A percentile compares a stretch with the other conserved stretches of the same genome.
phyloP scores from a whole-genome alignment of 2,329 filamentous ascomycete species.

The Periconia sp. region DNA sequence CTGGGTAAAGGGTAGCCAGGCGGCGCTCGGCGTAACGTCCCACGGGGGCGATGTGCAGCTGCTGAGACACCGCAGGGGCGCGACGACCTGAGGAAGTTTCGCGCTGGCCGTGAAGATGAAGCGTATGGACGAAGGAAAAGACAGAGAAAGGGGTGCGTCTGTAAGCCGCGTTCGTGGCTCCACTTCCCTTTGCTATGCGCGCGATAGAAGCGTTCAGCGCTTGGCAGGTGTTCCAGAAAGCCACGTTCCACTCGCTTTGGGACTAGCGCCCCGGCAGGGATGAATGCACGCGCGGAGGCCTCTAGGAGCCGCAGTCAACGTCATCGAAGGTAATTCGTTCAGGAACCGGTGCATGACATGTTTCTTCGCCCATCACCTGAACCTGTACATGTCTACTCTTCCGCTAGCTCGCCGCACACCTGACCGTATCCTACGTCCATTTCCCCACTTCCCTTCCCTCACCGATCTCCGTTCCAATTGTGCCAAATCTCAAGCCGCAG shows the following conservation, averaged over 20 bases:
- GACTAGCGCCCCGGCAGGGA: background rate
- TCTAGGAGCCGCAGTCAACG: conserved; percentile 3
- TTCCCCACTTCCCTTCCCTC: too few species aligned
- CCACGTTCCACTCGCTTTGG: conserved; percentile 6
- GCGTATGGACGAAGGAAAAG: too few species aligned
- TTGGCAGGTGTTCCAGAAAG: background rate
- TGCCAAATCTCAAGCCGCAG: too few species aligned
- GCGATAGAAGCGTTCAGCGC: too few species aligned
- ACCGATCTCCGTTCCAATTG: too few species aligned
- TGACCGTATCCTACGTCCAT: too few species aligned
- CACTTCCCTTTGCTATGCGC: too few species aligned
- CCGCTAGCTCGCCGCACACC: background rate
- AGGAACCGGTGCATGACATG: conserved; percentile 5
- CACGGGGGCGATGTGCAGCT: background rate
- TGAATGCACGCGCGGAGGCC: background rate
- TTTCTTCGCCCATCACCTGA: background rate
- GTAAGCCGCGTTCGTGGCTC: too few species aligned
- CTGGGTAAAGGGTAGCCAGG: conserved; percentile 4
- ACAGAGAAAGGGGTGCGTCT: too few species aligned
- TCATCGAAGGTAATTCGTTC: conserved; percentile 7
- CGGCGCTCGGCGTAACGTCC: conserved; percentile 4
- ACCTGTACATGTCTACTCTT: background rate
- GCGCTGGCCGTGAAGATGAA: too few species aligned
- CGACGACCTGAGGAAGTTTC: too few species aligned
- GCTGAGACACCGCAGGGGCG: too few species aligned